Evolutionary conservation across 1,139 yeast genomes (phyloP).

Genomic region (Magnusiomyces paraingens): DNA sequence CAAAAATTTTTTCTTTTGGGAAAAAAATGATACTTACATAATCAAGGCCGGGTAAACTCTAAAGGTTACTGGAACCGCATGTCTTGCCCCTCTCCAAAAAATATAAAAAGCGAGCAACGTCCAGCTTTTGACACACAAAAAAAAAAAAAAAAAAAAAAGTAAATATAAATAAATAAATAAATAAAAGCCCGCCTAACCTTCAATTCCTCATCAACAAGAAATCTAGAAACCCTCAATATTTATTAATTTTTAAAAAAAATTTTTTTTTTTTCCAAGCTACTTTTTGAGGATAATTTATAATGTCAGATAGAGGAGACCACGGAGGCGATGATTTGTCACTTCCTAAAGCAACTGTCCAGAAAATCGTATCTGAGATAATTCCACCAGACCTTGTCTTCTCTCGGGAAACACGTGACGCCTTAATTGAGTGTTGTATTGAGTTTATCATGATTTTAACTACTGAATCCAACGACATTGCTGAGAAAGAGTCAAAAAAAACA

Average conservation of each 20-base stretch:
- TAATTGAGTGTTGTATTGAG: conserved; percentile 93
- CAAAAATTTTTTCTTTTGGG: neutral
- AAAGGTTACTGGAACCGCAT: neutral
- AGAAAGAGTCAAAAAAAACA: conserved; percentile 91
- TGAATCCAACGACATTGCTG: conserved; percentile 94
- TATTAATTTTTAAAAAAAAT: no score
- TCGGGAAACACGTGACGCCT: conserved; percentile 90
- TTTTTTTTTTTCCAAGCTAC: neutral
- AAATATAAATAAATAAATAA: no score
- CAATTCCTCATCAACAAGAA: no score
- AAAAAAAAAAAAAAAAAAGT: neutral
- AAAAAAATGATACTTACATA: neutral
- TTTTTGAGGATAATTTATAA: neutral
- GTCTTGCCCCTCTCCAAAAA: neutral
- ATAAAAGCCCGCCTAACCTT: no score
- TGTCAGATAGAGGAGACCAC: conserved; percentile 8
- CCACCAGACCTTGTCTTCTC: conserved; percentile 83
- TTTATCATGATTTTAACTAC: conserved; percentile 92
- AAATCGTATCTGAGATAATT: conserved; percentile 81
- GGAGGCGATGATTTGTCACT: conserved; percentile 6
- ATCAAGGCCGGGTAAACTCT: neutral
- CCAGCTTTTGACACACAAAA: no score
- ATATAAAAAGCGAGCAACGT: neutral
- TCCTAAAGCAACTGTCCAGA: conserved; percentile 79
- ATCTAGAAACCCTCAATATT: no score